These are phyloP conservation scores for Chaetomiaceae sp. DNA, from an alignment of 2,329 filamentous ascomycete species.

Conservation along the genomic window DNA sequence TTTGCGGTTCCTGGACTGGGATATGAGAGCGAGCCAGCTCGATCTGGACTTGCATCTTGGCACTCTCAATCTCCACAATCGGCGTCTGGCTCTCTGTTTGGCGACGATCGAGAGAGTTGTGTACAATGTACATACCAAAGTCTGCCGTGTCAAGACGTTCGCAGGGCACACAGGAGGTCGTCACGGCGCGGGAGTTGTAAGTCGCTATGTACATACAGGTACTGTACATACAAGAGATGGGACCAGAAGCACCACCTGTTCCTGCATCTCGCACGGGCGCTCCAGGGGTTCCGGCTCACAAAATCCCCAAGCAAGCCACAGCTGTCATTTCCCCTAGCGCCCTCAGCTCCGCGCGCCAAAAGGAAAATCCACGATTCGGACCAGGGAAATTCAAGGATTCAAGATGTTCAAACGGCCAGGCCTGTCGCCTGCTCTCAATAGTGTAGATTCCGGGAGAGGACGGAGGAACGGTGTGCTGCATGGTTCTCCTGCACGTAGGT, in stretches of 20 bases:
- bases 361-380: background rate
- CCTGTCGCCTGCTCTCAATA: no score
- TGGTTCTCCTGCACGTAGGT: background rate
- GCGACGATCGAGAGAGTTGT: background rate
- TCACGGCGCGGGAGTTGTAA: no score
- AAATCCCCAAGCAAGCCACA: background rate
- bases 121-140: no score
- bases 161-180: no score
- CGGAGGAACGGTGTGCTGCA: background rate
- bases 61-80: constrained; percentile 3
- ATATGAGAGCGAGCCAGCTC: constrained; percentile 9
- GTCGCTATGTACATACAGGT: no score
- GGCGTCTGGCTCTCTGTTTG: background rate
- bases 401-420: no score
- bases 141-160: no score
- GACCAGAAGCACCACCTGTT: background rate
- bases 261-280: constrained; percentile 4
- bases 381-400: background rate
- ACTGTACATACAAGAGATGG: no score
- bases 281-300: background rate
- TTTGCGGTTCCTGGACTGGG: constrained; percentile 8
- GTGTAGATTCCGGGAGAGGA: background rate
- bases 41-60: constrained; percentile 14
- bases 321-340: background rate
- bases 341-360: background rate